Percentiles rank a stretch among this genome's conserved stretches.
Evolutionary conservation across 495 filamentous ascomycete species (phyloP).

Genomic region (Bathelium albidoporum): DNA sequence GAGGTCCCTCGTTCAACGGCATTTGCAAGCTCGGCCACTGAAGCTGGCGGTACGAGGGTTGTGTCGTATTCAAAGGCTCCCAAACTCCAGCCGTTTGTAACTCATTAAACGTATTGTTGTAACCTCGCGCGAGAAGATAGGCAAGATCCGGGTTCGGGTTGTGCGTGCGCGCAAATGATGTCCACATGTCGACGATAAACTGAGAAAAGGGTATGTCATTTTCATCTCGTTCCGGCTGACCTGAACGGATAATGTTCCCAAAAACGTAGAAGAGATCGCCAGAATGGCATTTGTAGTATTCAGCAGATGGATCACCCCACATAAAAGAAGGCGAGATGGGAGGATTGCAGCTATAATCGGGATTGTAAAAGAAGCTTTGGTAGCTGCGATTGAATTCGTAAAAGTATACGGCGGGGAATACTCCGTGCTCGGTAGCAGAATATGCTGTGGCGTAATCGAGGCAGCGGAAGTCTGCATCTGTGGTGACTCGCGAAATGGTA

Average conservation of each 20-base stretch:
- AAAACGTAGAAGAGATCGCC: constrained; percentile 42
- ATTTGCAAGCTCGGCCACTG: constrained; percentile 7
- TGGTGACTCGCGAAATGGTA: constrained; percentile 34
- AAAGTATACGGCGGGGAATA: constrained; percentile 30
- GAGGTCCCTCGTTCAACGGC: neutral
- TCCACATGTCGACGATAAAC: constrained; percentile 24
- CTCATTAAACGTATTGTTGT: constrained; percentile 18
- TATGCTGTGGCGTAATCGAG: constrained; percentile 39
- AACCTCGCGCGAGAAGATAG: constrained; percentile 22
- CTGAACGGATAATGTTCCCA: constrained; percentile 21
- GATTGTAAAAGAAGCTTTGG: constrained; percentile 38
- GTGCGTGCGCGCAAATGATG: constrained; percentile 19
- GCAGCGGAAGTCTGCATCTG: constrained; percentile 43
- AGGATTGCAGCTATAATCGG: constrained; percentile 37
- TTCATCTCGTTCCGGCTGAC: constrained; percentile 20
- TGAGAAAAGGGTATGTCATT: constrained; percentile 26
- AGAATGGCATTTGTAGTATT: constrained; percentile 40
- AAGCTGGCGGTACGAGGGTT: constrained; percentile 7
- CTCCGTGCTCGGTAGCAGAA: constrained; percentile 24
- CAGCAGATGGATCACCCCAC: constrained; percentile 33
- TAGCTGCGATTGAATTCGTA: constrained; percentile 46
- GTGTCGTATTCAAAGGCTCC: constrained; percentile 8
- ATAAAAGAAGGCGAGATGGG: constrained; percentile 29
- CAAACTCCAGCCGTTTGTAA: constrained; percentile 8
- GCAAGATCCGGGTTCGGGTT: constrained; percentile 20